Evolutionary conservation across 257 asterid genomes (phyloP).

Genomic region (Solanum sejunctum): DNA sequence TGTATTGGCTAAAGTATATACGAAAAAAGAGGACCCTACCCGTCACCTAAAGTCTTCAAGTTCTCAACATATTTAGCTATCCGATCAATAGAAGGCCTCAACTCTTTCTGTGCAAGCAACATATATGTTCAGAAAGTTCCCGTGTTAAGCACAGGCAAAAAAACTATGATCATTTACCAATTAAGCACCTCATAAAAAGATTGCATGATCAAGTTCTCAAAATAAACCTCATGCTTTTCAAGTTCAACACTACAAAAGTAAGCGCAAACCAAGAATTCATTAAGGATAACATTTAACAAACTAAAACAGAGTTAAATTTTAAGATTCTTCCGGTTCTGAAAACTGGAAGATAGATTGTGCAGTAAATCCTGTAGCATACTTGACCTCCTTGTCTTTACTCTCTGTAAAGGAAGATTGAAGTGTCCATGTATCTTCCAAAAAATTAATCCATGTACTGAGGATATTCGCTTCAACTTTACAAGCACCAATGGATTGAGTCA

Average conservation of each 20-base stretch:
- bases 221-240: constrained; percentile 74
- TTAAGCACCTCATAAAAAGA: constrained; percentile 69
- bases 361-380: constrained; percentile 26
- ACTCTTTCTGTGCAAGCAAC: constrained; percentile 47
- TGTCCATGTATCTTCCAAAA: constrained; percentile 92
- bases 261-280: constrained; percentile 6
- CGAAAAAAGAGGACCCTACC: constrained; percentile 29
- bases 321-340: neutral
- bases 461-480: constrained; percentile 64
- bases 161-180: neutral
- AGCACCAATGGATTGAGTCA: constrained; percentile 50
- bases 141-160: neutral
- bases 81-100: constrained; percentile 68
- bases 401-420: constrained; percentile 69
- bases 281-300: constrained; percentile 1
- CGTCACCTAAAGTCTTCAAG: constrained; percentile 54
- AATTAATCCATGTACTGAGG: constrained; percentile 73
- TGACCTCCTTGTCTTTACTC: constrained; percentile 53
- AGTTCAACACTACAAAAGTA: constrained; percentile 57
- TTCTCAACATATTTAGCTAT: constrained; percentile 76
- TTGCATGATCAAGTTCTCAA: constrained; percentile 51
- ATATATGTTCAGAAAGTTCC: neutral
- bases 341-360: neutral
- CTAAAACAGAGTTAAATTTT: neutral
- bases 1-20: neutral